Base-by-base conservation (phyloP, 805 yeast species). In the Debaryomyces hansenii region DNA sequence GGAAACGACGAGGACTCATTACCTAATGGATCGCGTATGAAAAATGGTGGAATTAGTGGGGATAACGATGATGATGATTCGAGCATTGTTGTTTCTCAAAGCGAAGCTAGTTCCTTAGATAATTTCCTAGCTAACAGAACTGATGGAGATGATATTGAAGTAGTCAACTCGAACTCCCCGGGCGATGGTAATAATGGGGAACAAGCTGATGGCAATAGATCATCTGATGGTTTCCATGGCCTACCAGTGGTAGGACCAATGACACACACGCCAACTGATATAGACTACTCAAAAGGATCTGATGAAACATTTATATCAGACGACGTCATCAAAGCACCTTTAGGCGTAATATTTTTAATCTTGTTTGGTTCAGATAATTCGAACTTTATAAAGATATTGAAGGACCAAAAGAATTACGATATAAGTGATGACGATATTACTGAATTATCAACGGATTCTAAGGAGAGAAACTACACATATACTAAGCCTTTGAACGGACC, bases 401-500 rank as follows among this genome's bases (percentile, higher is more conserved):
- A 74, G 42, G 75, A 72, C n/a, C 90, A 84, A 50, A 84, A 82
- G 48, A 88, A 87, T 54, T 74, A 74, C 38, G 82, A 84, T 37
- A 69, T 87, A 5, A 72, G 83, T 0, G 74, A 76, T 2, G 67
- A 79, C 5, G 35, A 66, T 55, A 51, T 78, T 67, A 46, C 63
- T 43, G 52, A 58, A 55, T 45, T 57, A 37, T 49, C 20, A 57
- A 64, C 43, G n/a, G 42, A 55, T 59, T 48, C 51, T 2, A 58
- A 58, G 27, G 67, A 69, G 46, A 70, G 95, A 55, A 64, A 67
- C 7, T 87, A 80, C 52, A 62, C 74, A 0, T 87, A 84, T 57
- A 72, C 71, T 1, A 83, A 86, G 54, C 91, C 92, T 1, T 66
- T 87, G 37, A 71, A 76, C 41, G 83, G 80, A 2, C 77, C 88